A percentile compares a stretch with the other conserved stretches of the same genome.
Evolutionary conservation across 257 asterid genomes (phyloP).

Genomic region (Solanum phureja): DNA sequence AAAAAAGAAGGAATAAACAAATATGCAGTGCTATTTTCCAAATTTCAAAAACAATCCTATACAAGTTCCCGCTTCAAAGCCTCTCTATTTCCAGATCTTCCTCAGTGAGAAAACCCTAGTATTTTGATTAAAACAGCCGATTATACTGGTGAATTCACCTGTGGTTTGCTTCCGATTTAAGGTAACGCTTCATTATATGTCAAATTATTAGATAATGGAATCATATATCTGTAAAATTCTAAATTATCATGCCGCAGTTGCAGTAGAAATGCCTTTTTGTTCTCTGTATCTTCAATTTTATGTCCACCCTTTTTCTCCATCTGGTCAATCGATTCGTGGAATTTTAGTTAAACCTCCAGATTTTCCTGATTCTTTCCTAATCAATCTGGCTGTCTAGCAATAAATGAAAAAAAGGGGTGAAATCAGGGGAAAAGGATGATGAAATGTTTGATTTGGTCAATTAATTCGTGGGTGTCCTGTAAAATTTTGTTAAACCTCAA

Average conservation of each 20-base stretch:
- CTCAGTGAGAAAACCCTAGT: background rate
- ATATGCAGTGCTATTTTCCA: no score
- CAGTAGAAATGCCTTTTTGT: background rate
- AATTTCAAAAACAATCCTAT: no score
- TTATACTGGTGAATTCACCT: background rate
- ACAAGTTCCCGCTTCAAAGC: background rate
- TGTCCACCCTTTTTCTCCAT: background rate
- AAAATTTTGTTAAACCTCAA: background rate
- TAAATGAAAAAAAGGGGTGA: background rate
- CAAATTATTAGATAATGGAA: background rate
- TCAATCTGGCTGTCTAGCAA: background rate
- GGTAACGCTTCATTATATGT: background rate
- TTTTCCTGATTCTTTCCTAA: background rate
- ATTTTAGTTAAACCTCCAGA: background rate
- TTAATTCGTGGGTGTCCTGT: background rate
- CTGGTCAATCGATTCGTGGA: background rate
- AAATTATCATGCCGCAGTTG: background rate
- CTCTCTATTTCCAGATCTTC: background rate
- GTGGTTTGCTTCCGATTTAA: background rate
- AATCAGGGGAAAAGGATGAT: background rate
- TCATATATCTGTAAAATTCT: background rate
- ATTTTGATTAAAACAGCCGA: background rate
- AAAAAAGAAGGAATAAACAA: no score
- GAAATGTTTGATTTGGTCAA: background rate
- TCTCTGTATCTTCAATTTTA: no score